These are phyloP conservation scores for Penicillium verhagenii DNA, from an alignment of 495 filamentous ascomycete species.

Conservation along the genomic window DNA sequence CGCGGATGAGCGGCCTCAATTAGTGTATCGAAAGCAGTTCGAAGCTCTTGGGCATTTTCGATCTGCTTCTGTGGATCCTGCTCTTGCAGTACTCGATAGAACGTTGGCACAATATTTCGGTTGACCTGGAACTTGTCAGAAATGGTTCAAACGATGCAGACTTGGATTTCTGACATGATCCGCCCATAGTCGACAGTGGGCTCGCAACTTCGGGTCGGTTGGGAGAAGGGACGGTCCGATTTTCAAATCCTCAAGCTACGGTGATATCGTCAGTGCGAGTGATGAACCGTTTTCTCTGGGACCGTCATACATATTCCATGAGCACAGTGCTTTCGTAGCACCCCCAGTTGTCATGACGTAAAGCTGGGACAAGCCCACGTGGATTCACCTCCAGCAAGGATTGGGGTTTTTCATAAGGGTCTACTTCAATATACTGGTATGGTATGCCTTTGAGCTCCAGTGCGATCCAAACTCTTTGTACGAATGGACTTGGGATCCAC, in stretches of 20 bases:
- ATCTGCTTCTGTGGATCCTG: conserved; percentile 65
- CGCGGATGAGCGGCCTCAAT: conserved; percentile 65
- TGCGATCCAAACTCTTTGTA: conserved; percentile 94
- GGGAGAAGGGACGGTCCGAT: conserved; percentile 59
- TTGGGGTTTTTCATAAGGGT: conserved; percentile 81
- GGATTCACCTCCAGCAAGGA: conserved; percentile 81
- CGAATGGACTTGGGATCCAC: conserved; percentile 59
- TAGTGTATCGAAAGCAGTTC: conserved; percentile 66
- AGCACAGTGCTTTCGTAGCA: conserved; percentile 85
- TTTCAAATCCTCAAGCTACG: conserved; percentile 75
- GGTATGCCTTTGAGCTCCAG: conserved; percentile 79
- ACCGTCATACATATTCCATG: conserved; percentile 74
- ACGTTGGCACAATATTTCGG: conserved; percentile 74
- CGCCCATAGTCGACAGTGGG: conserved; percentile 80
- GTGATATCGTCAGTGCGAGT: conserved; percentile 4
- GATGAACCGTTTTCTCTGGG: neutral
- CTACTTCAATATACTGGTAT: conserved; percentile 92
- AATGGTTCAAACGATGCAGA: neutral
- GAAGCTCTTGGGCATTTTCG: conserved; percentile 62
- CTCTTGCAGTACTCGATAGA: conserved; percentile 75
- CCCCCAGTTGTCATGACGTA: conserved; percentile 82
- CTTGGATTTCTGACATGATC: conserved; percentile 65
- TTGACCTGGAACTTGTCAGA: conserved; percentile 62
- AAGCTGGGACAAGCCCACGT: conserved; percentile 80
- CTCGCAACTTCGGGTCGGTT: conserved; percentile 64